A percentile compares a stretch with the other conserved stretches of the same genome.
Evolutionary conservation across 2,329 filamentous ascomycete genomes (phyloP).

Genomic region (Fusarium sp.): DNA sequence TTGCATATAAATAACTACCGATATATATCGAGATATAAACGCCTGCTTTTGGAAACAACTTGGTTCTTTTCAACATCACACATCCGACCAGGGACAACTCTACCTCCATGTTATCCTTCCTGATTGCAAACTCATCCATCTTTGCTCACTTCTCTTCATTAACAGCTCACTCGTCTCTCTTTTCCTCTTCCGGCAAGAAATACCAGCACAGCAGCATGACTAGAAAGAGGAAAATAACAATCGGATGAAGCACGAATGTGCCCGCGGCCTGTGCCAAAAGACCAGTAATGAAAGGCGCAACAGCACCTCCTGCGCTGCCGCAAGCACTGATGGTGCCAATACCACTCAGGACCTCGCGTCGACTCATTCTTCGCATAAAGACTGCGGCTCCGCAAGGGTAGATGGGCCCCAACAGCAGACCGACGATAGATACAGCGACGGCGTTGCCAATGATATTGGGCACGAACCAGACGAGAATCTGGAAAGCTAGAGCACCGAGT

Average conservation of each 20-base stretch:
- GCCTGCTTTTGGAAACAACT: neutral
- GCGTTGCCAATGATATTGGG: constrained; percentile 80
- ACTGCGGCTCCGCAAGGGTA: constrained; percentile 79
- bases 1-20: constrained; percentile 14
- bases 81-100: too few relatives aligned
- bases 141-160: neutral
- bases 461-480: constrained; percentile 83
- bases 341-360: constrained; percentile 70
- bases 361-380: constrained; percentile 70
- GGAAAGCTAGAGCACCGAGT: constrained; percentile 72
- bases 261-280: constrained; percentile 71
- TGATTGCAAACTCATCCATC: neutral
- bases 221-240: constrained; percentile 74
- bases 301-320: constrained; percentile 75
- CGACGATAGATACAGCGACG: constrained; percentile 76
- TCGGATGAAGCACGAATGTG: constrained; percentile 74
- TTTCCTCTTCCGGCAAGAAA: constrained; percentile 65
- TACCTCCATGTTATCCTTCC: neutral
- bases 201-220: constrained; percentile 77
- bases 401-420: constrained; percentile 81
- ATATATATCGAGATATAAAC: neutral
- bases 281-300: constrained; percentile 75
- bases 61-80: neutral
- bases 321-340: constrained; percentile 78
- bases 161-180: constrained; percentile 64